Evolutionary conservation across 2,329 filamentous ascomycete species (phyloP).

Genomic region (Penicillium sp.): DNA sequence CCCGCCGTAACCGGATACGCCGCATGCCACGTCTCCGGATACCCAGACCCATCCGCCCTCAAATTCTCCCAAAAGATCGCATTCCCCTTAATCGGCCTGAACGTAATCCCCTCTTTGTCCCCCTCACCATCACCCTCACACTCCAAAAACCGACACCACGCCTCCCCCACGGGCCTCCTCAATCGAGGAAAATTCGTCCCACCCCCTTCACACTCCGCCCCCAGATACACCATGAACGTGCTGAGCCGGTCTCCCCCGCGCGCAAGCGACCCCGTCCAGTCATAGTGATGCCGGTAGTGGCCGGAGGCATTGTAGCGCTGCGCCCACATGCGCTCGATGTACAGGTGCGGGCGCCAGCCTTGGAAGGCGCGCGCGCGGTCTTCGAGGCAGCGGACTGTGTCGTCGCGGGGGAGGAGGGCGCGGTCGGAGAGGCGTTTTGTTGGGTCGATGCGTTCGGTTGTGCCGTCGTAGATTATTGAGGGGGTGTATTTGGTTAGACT

Average conservation of each 20-base stretch:
- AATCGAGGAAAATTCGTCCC: constrained; percentile 63
- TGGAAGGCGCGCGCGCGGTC: constrained; percentile 60
- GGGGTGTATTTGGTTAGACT: constrained; percentile 53
- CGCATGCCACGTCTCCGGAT: constrained; percentile 63
- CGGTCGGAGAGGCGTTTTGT: constrained; percentile 56
- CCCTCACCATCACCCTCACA: constrained; percentile 43
- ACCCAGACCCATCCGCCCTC: constrained; percentile 56
- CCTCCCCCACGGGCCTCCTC: constrained; percentile 42
- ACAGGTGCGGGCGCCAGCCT: constrained; percentile 60
- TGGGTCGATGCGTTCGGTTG: constrained; percentile 51
- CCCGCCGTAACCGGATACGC: constrained; percentile 60
- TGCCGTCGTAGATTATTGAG: constrained; percentile 57
- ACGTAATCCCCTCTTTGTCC: constrained; percentile 53
- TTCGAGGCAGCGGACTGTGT: constrained; percentile 60
- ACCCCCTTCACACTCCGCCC: constrained; percentile 56
- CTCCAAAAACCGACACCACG: constrained; percentile 62
- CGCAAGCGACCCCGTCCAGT: constrained; percentile 53
- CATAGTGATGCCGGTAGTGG: constrained; percentile 62
- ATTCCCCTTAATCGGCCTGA: constrained; percentile 60
- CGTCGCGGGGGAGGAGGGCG: constrained; percentile 50
- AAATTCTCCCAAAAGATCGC: constrained; percentile 67
- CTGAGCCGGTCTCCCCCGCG: constrained; percentile 51
- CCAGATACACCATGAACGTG: constrained; percentile 65
- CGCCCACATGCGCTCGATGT: constrained; percentile 63
- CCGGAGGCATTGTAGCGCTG: constrained; percentile 61